phyloP scores from a whole-genome alignment of 2,329 filamentous ascomycete species.

The Pseudocercospora macadamiae region DNA sequence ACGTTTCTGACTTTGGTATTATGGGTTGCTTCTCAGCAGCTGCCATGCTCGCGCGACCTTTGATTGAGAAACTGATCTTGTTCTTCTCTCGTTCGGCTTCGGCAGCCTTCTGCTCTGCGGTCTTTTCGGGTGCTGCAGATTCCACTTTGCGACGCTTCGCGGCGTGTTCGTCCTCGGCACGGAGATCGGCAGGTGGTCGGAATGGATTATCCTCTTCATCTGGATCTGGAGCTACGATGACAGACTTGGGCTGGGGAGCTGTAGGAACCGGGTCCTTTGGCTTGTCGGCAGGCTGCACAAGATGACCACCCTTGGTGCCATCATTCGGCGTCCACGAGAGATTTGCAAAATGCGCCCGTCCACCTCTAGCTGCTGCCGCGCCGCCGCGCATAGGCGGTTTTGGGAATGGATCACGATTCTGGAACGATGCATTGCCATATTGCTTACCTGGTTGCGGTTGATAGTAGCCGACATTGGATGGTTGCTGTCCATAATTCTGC shows the following conservation, averaged over 20 bases:
- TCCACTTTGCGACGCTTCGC: constrained; percentile 32
- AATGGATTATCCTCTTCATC: constrained; percentile 65
- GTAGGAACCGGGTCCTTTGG: constrained; percentile 34
- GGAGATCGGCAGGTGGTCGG: constrained; percentile 65
- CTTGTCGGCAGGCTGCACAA: constrained; percentile 38
- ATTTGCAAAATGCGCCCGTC: constrained; percentile 66
- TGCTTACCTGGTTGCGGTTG: constrained; percentile 46
- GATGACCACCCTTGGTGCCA: constrained; percentile 56
- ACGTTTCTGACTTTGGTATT: constrained; percentile 32
- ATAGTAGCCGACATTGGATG: constrained; percentile 35
- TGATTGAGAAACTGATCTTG: constrained; percentile 94
- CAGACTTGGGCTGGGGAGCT: constrained; percentile 34
- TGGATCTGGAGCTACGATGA: constrained; percentile 37
- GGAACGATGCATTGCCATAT: constrained; percentile 30
- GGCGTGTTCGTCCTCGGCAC: constrained; percentile 64
- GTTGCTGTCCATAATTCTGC: constrained; percentile 61
- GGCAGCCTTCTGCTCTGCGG: constrained; percentile 46
- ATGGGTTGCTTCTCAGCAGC: constrained; percentile 36
- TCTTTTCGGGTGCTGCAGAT: constrained; percentile 19
- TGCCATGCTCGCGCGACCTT: constrained; percentile 64
- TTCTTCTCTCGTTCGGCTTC: constrained; percentile 36
- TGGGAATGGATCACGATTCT: constrained; percentile 26
- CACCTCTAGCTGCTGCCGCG: constrained; percentile 42
- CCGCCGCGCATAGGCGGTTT: constrained; percentile 44
- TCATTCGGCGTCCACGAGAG: constrained; percentile 70